Evolutionary conservation across 2,329 filamentous ascomycete species (phyloP), one percentile per base, ranked within the genome.

Genomic region (Diaporthe sp.): DNA sequence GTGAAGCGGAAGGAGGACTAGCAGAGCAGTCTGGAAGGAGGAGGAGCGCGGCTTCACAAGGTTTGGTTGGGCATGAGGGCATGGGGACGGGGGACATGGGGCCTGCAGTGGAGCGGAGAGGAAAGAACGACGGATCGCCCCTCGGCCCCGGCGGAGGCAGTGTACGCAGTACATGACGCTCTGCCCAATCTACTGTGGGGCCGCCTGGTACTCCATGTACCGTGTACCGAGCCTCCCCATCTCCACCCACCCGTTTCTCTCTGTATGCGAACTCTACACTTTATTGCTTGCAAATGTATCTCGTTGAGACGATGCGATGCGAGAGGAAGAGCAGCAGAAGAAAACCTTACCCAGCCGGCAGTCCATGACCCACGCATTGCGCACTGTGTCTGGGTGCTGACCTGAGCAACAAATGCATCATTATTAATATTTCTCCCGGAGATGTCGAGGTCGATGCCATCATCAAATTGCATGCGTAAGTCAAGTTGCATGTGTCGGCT

Each of bases 91-190:
- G 13, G 31, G 55, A 20, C 17, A 37, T 44, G 42, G 42, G 42
- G 25, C 20, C 39, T 47, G 47, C 22, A 20, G 63, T 53, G 63
- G 63, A 67, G 63, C 63, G 63, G 63, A 51, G 63, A 51, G 47
- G 63, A 53, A 39, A 53, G 22, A 53, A 17, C 31, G 65, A 42
- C 47, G 65, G 65, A 28, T 68, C 65, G 47, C 65, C 47, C 15
- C 13, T 34, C 22, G 65, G 65, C 65, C 65, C 65, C 47, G 31
- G 34, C 65, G 65, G 65, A 68, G 65, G 65, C 65, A 53, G 65
- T 68, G 63, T 68, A 68, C n/a, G 65, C 47, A 68, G 65, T 68
- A 68, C 65, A 68, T 68, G 47, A 53, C 34, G 47, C 15, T 8
- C 65, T 39, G 47, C 47, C 47, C 65, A 28, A 68, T 68, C 20